Conservation (phyloP, 139 green algal species). For the Mesostigma viride region DNA sequence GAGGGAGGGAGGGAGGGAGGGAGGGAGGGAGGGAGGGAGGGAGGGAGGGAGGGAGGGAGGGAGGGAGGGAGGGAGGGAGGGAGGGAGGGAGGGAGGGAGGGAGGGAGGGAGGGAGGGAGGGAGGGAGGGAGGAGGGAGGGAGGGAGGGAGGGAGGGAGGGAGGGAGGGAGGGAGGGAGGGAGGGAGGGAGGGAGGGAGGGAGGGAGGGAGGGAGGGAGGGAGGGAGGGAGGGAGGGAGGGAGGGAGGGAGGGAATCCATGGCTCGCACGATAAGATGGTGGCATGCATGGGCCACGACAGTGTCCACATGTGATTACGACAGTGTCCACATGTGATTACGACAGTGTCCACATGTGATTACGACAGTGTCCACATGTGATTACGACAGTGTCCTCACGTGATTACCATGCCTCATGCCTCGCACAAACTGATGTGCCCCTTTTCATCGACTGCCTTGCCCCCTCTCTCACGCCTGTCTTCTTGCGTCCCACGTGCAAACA, state of each 20-base stretch:
- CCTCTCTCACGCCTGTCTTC: too few relatives aligned
- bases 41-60: not conserved
- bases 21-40: constrained; percentile 15
- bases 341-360: too few relatives aligned
- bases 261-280: too few relatives aligned
- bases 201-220: constrained; percentile 11
- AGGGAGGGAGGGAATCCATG: constrained; percentile 5
- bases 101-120: constrained; percentile 11
- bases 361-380: too few relatives aligned
- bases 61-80: constrained; percentile 4
- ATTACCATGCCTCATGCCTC: too few relatives aligned
- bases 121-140: constrained; percentile 12
- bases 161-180: constrained; percentile 11
- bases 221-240: constrained; percentile 11
- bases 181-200: constrained; percentile 10
- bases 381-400: too few relatives aligned
- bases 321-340: too few relatives aligned
- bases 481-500: too few relatives aligned
- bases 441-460: too few relatives aligned
- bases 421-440: too few relatives aligned
- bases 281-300: too few relatives aligned
- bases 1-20: constrained; percentile 20
- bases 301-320: too few relatives aligned
- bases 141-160: constrained; percentile 6
- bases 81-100: constrained; percentile 10